Conservation (phyloP, 345 rosid species). For the Rhodomyrtus tomentosa region DNA sequence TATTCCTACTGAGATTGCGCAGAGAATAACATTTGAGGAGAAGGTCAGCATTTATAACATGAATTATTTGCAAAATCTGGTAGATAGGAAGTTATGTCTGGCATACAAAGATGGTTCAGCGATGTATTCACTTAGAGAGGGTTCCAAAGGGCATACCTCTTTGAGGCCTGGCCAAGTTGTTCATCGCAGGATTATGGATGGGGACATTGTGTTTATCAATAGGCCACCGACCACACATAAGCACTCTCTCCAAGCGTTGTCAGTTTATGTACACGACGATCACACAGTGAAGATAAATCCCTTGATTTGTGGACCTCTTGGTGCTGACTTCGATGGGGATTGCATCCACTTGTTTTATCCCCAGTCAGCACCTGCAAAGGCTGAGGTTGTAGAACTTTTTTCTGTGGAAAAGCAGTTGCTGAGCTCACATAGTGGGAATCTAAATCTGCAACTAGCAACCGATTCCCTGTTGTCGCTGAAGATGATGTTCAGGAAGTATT, state of each 20-base stretch:
- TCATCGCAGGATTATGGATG: constrained; percentile 83
- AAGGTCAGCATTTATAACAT: constrained; percentile 61
- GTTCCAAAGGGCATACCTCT: constrained; percentile 80
- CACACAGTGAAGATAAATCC: constrained; percentile 95
- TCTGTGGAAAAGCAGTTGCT: constrained; percentile 86
- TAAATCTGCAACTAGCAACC: constrained; percentile 63
- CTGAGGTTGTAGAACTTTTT: constrained; percentile 88
- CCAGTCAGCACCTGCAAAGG: constrained; percentile 82
- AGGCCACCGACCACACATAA: constrained; percentile 97
- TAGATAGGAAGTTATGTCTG: constrained; percentile 63
- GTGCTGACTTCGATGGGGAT: constrained; percentile 99
- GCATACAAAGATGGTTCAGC: constrained; percentile 69
- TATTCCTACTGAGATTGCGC: constrained; percentile 75
- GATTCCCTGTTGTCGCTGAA: constrained; percentile 72
- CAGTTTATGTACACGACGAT: constrained; percentile 84
- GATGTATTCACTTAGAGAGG: constrained; percentile 73
- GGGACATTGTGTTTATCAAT: constrained; percentile 82
- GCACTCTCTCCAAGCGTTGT: constrained; percentile 86
- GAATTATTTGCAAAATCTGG: constrained; percentile 49
- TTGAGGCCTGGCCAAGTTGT: constrained; percentile 78
- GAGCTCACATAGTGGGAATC: constrained; percentile 82
- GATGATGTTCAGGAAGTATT: constrained; percentile 38
- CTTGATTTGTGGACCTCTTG: constrained; percentile 75
- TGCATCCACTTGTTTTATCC: constrained; percentile 93
- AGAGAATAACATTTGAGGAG: constrained; percentile 84